phyloP scores from a whole-genome alignment of 2,329 filamentous ascomycete species.

The Cryoendolithus antarcticus region DNA sequence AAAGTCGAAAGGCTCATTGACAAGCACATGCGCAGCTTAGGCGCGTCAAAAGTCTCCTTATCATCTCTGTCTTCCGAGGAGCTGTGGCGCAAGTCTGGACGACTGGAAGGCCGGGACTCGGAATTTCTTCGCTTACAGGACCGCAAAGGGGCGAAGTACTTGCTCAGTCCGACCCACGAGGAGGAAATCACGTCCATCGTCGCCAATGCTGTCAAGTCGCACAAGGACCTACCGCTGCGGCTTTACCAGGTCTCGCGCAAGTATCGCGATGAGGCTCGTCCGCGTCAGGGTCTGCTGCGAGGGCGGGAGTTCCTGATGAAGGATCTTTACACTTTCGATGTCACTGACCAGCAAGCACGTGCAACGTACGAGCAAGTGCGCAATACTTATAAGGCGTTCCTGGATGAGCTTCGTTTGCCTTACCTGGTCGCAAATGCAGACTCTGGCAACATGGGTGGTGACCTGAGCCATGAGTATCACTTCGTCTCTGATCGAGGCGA shows the following conservation, averaged over 20 bases:
- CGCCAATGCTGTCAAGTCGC: constrained; percentile 59
- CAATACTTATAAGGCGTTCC: constrained; percentile 60
- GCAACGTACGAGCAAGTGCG: constrained; percentile 67
- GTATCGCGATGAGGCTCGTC: constrained; percentile 84
- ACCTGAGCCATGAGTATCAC: constrained; percentile 89
- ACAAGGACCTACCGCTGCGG: constrained; percentile 73
- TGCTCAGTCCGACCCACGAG: constrained; percentile 88
- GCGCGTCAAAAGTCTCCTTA: constrained; percentile 68
- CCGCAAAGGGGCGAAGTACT: constrained; percentile 58
- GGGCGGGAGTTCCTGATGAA: constrained; percentile 96
- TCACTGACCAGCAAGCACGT: constrained; percentile 52
- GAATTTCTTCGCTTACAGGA: constrained; percentile 73
- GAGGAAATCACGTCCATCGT: constrained; percentile 88
- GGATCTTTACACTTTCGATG: constrained; percentile 92
- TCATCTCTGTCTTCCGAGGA: constrained; percentile 77
- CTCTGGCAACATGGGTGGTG: constrained; percentile 89
- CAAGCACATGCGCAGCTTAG: constrained; percentile 66
- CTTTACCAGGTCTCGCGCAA: constrained; percentile 91
- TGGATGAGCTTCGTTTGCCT: constrained; percentile 70
- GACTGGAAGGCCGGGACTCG: constrained; percentile 42
- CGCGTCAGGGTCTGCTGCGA: constrained; percentile 75
- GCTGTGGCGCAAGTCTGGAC: constrained; percentile 73
- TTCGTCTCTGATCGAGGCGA: constrained; percentile 69
- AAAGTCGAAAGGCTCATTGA: constrained; percentile 81
- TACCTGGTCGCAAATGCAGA: constrained; percentile 79